These are phyloP conservation scores for Stevia rebaudiana DNA, from an alignment of 140 eudicot genomes.

Conservation along the genomic window DNA sequence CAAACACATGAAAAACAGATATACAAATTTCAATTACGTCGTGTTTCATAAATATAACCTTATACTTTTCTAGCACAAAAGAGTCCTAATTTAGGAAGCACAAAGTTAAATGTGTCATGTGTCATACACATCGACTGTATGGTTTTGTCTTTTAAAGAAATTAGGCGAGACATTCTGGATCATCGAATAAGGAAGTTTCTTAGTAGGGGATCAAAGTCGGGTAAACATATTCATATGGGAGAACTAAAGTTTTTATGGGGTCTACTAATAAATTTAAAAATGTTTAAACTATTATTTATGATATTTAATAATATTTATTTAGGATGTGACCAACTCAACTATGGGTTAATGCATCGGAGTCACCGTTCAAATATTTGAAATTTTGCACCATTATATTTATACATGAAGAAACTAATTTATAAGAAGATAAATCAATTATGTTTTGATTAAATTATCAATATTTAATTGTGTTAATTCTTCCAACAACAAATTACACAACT, in stretches of 20 bases:
- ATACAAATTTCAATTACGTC: background rate
- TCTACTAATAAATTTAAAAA: background rate
- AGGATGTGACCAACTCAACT: background rate
- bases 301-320: background rate
- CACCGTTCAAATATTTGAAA: slow-evolving; percentile 13
- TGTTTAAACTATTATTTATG: background rate
- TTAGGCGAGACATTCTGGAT: too few relatives aligned
- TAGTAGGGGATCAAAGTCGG: too few relatives aligned
- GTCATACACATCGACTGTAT: slow-evolving; percentile 1
- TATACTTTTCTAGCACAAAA: background rate
- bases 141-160: background rate
- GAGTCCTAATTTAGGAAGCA: background rate
- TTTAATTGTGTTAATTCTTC: too few relatives aligned
- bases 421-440: slow-evolving; percentile 4
- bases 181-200: too few relatives aligned
- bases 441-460: too few relatives aligned
- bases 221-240: too few relatives aligned
- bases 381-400: slow-evolving; percentile 4
- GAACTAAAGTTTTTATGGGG: background rate
- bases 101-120: slow-evolving; percentile 2
- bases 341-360: background rate
- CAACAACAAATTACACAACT: too few relatives aligned
- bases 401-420: background rate
- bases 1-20: background rate
- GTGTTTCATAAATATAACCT: background rate